Evolutionary conservation across 1,284 basidiomycete species (phyloP), one percentile per base, ranked within the genome.

Genomic region (Naganishia sp.): DNA sequence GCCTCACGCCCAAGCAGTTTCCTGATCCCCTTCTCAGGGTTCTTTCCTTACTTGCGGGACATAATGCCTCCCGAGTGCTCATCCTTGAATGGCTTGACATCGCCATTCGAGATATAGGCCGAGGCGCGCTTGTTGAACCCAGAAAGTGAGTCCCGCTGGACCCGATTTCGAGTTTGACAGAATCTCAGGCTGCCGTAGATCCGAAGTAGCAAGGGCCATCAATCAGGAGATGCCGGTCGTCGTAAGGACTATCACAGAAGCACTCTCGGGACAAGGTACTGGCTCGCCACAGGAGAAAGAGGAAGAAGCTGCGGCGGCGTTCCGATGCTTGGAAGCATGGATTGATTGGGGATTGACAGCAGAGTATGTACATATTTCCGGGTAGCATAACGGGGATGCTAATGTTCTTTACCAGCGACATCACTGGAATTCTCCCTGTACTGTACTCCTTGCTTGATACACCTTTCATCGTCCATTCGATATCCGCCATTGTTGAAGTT

Each of bases 281-380:
- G 67, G 67, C 21, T 67, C 65, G 21, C 67, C 67, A 13, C 69
- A 71, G 6, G 68, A 79, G 70, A 72, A 77, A 6, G 70, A 79
- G n/a, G 78, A 78, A 11, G 85, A 91, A 62, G 81, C 89, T 2
- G 82, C 84, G 28, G 85, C 90, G 0, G 89, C 89, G 0, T 82
- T 92, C 66, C 86, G 85, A 70, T 92, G 90, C 74, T 81, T 93
- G 0, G 87, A 90, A 75, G 86, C 88, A 3, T 94, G 92, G 92
- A 85, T 92, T 72, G 78, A 82, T 2, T 82, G 79, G 71, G 83
- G 85, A 52, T 79, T 93, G 17, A 87, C 85, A 31, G 83, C 85
- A 65, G 85, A 86, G 89, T 90, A 71, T 72, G 84, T 78, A 39
- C 11, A 11, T 43, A 28, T 71, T 21, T 18, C n/a, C 47, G 21